Percentiles rank a stretch among this genome's conserved stretches.
Evolutionary conservation across 805 yeast genomes (phyloP).

Genomic region (Wickerhamiella galacta): DNA sequence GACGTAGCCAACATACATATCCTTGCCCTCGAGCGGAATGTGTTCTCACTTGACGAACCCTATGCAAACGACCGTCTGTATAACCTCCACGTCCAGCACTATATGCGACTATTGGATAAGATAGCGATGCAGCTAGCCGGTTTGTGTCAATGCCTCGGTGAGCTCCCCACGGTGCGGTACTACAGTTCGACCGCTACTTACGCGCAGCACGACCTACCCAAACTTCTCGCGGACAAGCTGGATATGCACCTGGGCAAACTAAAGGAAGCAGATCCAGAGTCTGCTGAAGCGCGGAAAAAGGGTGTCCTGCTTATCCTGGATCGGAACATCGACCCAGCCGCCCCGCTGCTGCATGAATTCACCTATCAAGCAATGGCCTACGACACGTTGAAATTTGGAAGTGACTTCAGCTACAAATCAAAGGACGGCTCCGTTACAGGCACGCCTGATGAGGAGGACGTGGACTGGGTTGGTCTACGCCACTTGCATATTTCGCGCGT

Average conservation of each 20-base stretch:
- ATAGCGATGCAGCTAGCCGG: constrained; percentile 53
- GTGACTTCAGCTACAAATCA: constrained; percentile 34
- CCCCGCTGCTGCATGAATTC: constrained; percentile 80
- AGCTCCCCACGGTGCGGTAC: constrained; percentile 73
- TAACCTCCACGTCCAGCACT: constrained; percentile 32
- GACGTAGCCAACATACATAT: constrained; percentile 32
- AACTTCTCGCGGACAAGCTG: constrained; percentile 2
- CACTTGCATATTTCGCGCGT: constrained; percentile 65
- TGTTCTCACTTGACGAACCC: constrained; percentile 49
- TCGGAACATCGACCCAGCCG: constrained; percentile 64
- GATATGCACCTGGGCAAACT: neutral
- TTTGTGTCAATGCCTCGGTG: constrained; percentile 65
- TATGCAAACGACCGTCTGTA: constrained; percentile 55
- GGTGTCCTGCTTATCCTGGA: constrained; percentile 56
- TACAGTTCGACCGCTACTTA: constrained; percentile 27
- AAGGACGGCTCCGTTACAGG: constrained; percentile 26
- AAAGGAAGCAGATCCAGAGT: neutral
- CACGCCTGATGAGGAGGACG: constrained; percentile 42
- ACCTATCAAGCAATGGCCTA: constrained; percentile 83
- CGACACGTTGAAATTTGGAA: constrained; percentile 39
- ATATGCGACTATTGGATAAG: constrained; percentile 36
- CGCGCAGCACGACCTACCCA: constrained; percentile 22
- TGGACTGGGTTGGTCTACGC: constrained; percentile 54
- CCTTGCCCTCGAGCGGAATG: constrained; percentile 51
- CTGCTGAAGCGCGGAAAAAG: constrained; percentile 10